Base-by-base conservation (phyloP, 805 yeast genomes). In the Sugiyamaella smithiae region DNA sequence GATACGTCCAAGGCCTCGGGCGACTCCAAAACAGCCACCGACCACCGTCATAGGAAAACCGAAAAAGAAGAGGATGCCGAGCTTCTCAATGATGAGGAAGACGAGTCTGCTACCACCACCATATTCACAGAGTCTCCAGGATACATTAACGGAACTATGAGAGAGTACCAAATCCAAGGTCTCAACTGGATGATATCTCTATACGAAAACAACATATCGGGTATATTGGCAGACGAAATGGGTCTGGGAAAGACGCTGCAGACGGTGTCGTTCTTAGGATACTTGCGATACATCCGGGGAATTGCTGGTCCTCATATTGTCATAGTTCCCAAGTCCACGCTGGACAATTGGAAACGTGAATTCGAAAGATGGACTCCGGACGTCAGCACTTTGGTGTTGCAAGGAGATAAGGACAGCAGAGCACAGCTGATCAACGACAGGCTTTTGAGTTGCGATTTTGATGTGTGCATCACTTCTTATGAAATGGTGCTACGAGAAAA, bases 201-300 rank as follows among this genome's bases (percentile, higher is more conserved):
- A 29, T 87, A 89, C 64, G 96, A 90, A 57, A 88, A 91, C 66
- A 78, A 85, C 58, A 75, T 91, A 38, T 85, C 95, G 7, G 99
- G 99, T 17, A 93, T 91, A 40, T 70, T 91, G 43, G 99, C 99
- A 9, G 99, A 91, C 68, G 99, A 91, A 66, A 91, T 93, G 99
- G 99, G 99, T 2, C 74, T 91, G 35, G 99, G 99, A 49, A 91
- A 91, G 67, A 91, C 99, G 4, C 71, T 93, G 49, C 99, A 91
- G 68, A 91, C 98, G 0, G 88, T 91, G 41, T 80, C 98, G 1
- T 93, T 91, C 59, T 69, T 91, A 43, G 98, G 97, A 0, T 88
- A 86, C 64, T 68, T 93, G 52, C 77, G 97, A 55, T 88, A 88
- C 62, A 72, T 82, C 47, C 82, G 82, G 58, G 77, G 81, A 24